Conservation (phyloP, 2,329 filamentous ascomycete genomes). For the Aspergillus novofumigatus region DNA sequence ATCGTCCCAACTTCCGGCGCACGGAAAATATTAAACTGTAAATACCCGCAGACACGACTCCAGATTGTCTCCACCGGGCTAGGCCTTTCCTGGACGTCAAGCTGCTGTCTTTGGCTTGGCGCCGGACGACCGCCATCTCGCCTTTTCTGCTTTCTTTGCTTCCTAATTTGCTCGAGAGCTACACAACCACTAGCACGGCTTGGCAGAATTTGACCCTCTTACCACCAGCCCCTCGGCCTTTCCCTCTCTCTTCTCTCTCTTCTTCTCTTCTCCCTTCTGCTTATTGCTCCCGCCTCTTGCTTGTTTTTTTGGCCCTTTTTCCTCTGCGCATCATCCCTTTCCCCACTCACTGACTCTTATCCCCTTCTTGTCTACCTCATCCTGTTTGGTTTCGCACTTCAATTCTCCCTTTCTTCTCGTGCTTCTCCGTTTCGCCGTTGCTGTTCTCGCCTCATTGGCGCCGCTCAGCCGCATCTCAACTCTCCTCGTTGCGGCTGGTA, state of each 20-base stretch:
- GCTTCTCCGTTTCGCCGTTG: conserved; percentile 8
- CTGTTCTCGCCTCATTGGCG: not conserved
- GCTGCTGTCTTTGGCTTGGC: conserved; percentile 21
- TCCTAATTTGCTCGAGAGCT: conserved; percentile 27
- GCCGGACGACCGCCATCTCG: conserved; percentile 23
- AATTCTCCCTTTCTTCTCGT: conserved; percentile 9
- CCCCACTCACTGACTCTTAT: conserved; percentile 3
- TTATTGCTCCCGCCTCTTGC: conserved; percentile 5
- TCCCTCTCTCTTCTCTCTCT: conserved; percentile 9
- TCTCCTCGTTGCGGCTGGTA: not conserved
- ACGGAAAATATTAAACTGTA: conserved; percentile 27
- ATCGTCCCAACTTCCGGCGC: conserved; percentile 9
- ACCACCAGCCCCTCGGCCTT: conserved; percentile 31
- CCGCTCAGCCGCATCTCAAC: conserved; percentile 1
- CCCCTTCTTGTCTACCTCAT: not conserved
- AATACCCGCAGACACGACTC: conserved; percentile 24
- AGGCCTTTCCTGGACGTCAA: conserved; percentile 24
- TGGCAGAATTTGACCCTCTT: conserved; percentile 30
- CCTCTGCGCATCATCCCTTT: conserved; percentile 5
- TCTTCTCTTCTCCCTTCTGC: conserved; percentile 9
- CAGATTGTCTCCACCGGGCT: conserved; percentile 22
- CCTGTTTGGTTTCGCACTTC: conserved; percentile 2
- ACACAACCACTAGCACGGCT: conserved; percentile 34
- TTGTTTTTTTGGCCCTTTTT: conserved; percentile 5
- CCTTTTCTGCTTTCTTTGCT: conserved; percentile 20